Conservation (phyloP, 305 asterid species). For the Fraxinus nigra region DNA sequence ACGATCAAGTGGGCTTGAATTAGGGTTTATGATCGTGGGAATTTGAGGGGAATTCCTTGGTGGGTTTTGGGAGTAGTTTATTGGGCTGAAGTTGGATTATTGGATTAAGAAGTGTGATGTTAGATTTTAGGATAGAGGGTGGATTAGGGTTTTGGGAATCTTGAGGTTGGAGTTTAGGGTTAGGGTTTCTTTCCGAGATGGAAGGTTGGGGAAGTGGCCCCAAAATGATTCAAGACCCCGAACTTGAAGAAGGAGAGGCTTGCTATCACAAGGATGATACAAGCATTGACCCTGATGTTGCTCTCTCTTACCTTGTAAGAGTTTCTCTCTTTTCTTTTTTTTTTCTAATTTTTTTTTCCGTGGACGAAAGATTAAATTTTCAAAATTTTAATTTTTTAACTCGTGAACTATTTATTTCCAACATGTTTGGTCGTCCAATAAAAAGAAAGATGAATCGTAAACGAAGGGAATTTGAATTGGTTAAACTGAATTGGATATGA, state of each 20-base stretch:
- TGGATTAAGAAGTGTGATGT: slow-evolving; percentile 46
- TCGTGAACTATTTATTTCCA: slow-evolving; percentile 13
- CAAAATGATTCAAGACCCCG: slow-evolving; percentile 54
- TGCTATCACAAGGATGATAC: slow-evolving; percentile 47
- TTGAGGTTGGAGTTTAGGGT: slow-evolving; percentile 31
- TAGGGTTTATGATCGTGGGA: slow-evolving; percentile 31
- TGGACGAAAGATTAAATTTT: slow-evolving; percentile 2
- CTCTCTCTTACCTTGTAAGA: slow-evolving; percentile 92
- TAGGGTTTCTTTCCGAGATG: slow-evolving; percentile 27
- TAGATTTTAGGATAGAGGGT: slow-evolving; percentile 68
- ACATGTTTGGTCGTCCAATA: slow-evolving; percentile 18
- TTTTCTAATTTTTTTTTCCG: slow-evolving; percentile 12
- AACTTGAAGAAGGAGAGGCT: slow-evolving; percentile 96
- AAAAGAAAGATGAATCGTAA: slow-evolving; percentile 7
- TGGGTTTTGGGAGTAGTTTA: slow-evolving; percentile 34
- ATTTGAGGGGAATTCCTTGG: slow-evolving; percentile 25
- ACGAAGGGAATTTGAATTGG: slow-evolving; percentile 15
- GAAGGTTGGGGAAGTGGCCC: slow-evolving; percentile 40
- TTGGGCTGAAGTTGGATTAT: slow-evolving; percentile 37
- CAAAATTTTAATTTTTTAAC: slow-evolving; percentile 22
- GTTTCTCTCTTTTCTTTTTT: slow-evolving; percentile 31
- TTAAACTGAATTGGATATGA: slow-evolving; percentile 19
- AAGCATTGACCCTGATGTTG: slow-evolving; percentile 68
- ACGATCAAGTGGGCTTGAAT: slow-evolving; percentile 57
- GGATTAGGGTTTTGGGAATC: slow-evolving; percentile 56